Evolutionary conservation across 1,139 yeast genomes (phyloP), one percentile per base, ranked within the genome.

Genomic region (Sugiyamaella grinbergsii): DNA sequence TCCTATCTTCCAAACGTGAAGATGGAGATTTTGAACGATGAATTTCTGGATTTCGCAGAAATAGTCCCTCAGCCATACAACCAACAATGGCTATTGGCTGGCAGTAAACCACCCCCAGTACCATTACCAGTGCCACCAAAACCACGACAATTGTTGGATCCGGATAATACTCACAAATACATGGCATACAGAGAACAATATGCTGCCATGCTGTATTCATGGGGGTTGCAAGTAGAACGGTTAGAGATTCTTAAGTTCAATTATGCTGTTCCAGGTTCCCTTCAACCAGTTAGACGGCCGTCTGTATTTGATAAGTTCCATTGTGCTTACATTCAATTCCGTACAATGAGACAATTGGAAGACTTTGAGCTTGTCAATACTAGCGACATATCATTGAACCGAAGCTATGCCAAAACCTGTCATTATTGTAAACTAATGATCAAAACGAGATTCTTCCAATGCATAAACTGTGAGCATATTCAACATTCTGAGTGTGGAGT

Each of bases 181-280:
- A 69, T 71, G 47, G 60, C 66, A 11, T 87, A 85, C 65, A 71
- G 96, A 38, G 76, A 78, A 28, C 85, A 82, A 54, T 91, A 91
- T 66, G 93, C 97, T 0, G 80, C 84, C n/a, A 76, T 90, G 66
- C 71, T 91, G 20, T 88, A 79, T 60, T 69, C 78, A 36, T 91
- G 98, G 98, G 94, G 93, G 0, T 73, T 90, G 24, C 88, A 90
- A 0, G 77, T 86, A 16, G 81, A 83, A 58, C 70, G 96, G 33
- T 79, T 87, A 29, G 93, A 91, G 62, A 78, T 91, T 5, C 68
- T 89, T 52, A 90, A 90, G 66, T 83, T 85, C 62, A 87, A 86
- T 60, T 78, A 79, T 38, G 42, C 42, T 23, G 36, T 20, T 19
- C 51, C 29, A 5, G 56, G 47, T 6, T 36, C n/a, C 13, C 38